phyloP scores from a whole-genome alignment of 306 rosid genomes.

The Sicyos edulis region DNA sequence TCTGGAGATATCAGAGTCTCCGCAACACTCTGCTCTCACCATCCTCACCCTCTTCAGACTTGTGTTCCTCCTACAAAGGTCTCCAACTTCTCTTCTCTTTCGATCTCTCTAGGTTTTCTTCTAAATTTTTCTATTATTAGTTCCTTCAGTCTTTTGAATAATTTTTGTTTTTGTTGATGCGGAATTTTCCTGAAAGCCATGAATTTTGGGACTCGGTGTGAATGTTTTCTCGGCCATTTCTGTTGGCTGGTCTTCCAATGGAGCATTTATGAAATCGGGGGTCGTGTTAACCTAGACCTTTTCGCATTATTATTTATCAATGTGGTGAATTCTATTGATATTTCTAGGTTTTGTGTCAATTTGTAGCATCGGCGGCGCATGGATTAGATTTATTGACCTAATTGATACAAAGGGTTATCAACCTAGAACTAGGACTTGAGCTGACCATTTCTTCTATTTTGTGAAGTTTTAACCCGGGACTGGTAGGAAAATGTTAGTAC shows the following conservation, averaged over 20 bases:
- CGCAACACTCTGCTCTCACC: constrained; percentile 53
- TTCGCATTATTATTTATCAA: not conserved
- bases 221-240: too few species aligned
- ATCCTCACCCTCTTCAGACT: constrained; percentile 38
- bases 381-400: not conserved
- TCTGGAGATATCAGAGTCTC: constrained; percentile 68
- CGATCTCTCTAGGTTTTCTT: not conserved
- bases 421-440: too few species aligned
- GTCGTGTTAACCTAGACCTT: not conserved
- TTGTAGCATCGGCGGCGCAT: not conserved
- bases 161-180: too few species aligned
- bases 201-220: too few species aligned
- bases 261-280: constrained; percentile 1
- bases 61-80: constrained; percentile 63
- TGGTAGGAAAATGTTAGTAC: not conserved
- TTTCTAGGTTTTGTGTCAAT: constrained; percentile 11
- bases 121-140: not conserved
- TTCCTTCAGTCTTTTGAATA: not conserved
- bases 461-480: not conserved
- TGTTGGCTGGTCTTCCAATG: not conserved
- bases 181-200: too few species aligned
- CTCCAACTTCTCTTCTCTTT: not conserved
- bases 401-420: not conserved
- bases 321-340: not conserved
- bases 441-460: not conserved